Percentiles rank a stretch among this genome's conserved stretches.
phyloP scores from a whole-genome alignment of 345 rosid species.

The Erucastrum elatum region DNA sequence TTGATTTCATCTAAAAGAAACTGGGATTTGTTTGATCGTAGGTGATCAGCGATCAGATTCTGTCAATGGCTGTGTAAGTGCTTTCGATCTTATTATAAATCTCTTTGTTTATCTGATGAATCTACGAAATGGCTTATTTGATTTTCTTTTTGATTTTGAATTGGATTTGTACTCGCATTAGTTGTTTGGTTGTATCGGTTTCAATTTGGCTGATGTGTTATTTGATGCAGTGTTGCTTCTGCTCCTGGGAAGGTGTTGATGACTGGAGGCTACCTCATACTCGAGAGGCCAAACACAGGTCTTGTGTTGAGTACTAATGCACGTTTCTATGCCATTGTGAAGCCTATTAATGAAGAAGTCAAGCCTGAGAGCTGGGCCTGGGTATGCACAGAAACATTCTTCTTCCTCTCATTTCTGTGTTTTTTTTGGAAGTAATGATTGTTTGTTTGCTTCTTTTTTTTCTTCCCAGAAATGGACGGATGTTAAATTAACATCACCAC shows the following conservation, averaged over 20 bases:
- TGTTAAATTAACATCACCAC: conserved; percentile 88
- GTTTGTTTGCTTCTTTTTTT: conserved; percentile 5
- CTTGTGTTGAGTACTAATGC: conserved; percentile 89
- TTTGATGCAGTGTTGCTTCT: conserved; percentile 71
- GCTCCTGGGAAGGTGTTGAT: conserved; percentile 98
- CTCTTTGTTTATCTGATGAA: neutral
- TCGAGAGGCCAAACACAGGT: conserved; percentile 96
- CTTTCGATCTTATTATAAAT: conserved; percentile 6
- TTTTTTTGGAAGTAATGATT: neutral
- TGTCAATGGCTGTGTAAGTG: conserved; percentile 41
- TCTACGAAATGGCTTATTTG: neutral
- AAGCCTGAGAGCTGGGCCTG: conserved; percentile 85
- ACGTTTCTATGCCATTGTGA: conserved; percentile 86
- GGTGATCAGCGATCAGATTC: conserved; percentile 32
- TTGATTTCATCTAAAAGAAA: conserved; percentile 6
- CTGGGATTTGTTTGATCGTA: conserved; percentile 30
- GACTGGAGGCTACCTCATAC: conserved; percentile 87
- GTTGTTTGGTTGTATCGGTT: neutral
- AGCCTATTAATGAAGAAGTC: conserved; percentile 64
- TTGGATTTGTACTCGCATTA: neutral
- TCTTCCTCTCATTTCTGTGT: neutral
- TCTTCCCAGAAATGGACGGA: conserved; percentile 69
- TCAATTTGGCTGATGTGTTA: neutral
- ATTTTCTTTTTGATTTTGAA: neutral
- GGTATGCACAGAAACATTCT: conserved; percentile 44